A percentile compares a stretch with the other conserved stretches of the same genome.
phyloP scores from a whole-genome alignment of 2,329 filamentous ascomycete species.

The Colletotrichum sp. region DNA sequence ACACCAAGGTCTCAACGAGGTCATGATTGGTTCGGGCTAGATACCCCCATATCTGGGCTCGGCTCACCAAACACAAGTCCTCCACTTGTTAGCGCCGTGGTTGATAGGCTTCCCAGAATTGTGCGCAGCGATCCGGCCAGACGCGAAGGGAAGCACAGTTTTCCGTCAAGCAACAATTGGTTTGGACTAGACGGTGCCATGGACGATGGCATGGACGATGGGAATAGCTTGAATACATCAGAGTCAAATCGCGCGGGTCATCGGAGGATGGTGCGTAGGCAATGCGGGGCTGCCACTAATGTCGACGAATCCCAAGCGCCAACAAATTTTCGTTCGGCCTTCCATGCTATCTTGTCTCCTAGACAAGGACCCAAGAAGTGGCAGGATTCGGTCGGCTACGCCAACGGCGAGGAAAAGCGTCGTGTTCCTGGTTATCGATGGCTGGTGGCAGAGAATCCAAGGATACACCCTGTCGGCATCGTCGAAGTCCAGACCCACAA shows the following conservation, averaged over 20 bases:
- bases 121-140: neutral
- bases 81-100: neutral
- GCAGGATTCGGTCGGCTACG: neutral
- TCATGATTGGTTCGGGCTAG: slow-evolving; percentile 19
- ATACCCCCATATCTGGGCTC: neutral
- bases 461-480: slow-evolving; percentile 17
- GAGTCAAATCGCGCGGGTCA: neutral
- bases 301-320: slow-evolving; percentile 1
- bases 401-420: neutral
- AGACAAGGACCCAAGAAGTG: neutral
- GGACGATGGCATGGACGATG: neutral
- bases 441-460: slow-evolving; percentile 6
- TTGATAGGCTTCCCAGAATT: neutral
- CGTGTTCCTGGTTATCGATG: slow-evolving; percentile 7
- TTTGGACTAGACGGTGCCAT: slow-evolving; percentile 10
- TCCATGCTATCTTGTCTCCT: neutral
- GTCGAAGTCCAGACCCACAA: slow-evolving; percentile 13
- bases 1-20: neutral
- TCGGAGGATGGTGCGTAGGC: neutral
- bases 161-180: slow-evolving; percentile 6
- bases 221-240: neutral
- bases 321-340: neutral
- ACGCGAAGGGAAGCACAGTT: neutral
- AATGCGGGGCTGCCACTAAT: slow-evolving; percentile 9
- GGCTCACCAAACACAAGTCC: neutral